Base-by-base conservation (phyloP, 441 rosid species). In the Arabidopsis lyrata region DNA sequence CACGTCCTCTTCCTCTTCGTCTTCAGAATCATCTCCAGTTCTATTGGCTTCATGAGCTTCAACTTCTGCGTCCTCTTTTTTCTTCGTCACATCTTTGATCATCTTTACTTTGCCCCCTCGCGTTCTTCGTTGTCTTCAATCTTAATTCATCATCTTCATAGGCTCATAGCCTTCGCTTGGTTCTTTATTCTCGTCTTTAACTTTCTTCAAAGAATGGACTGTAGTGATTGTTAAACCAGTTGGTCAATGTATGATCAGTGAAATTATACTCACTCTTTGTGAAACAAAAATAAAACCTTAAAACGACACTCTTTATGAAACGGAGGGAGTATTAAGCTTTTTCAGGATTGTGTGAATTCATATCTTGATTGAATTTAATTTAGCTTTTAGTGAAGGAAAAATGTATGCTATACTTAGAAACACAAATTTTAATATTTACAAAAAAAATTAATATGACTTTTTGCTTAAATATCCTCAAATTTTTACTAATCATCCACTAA, bases 1-100 rank as follows among this genome's bases (percentile, higher is more conserved):
- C 6, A 32, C 36, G 6, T 32, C 36, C 36, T 70, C 83, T 38
- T 80, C 86, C 29, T 74, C 86, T 1, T 80, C 87, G 36, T 80
- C 82, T 0, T 54, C 88, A 24, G 55, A 79, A 14, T 80, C 85
- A 58, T 45, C 86, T 14, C 13, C 70, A 24, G 22, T 38, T 22
- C 71, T 59, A 66, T 66, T 53, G 61, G 50, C 48, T 66, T 66
- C 50, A n/a, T n/a, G n/a, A 53, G 39, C 49, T 53, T 66, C 71
- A n/a, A 52, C 71, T 52, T 39, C 45, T 66, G 57, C 47, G 4
- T 65, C 45, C 20, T 11, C 31, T 48, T 32, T 32, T 4, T 34
- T 32, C 32, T 49, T 20, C 9, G 22, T 35, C 70, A 29, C 35
- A 22, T 48, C 14, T 57, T 50, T 66, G 10, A 36, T 66, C 16